Conservation (phyloP, 2,329 filamentous ascomycete genomes). For the Beauveria sp. region DNA sequence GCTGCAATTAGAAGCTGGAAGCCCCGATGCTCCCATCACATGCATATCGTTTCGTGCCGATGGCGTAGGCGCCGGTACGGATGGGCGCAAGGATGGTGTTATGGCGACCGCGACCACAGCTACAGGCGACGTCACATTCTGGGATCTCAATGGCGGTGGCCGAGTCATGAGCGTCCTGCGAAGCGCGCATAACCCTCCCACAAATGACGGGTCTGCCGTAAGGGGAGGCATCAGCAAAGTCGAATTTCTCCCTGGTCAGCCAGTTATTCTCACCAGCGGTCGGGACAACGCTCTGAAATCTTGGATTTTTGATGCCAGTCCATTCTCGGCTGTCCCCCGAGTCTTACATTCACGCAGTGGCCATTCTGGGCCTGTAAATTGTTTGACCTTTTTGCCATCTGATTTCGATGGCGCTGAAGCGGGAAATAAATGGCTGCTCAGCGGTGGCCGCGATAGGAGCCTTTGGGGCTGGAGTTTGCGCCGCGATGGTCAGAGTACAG, state of each 20-base stretch:
- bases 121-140: constrained; percentile 86
- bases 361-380: constrained; percentile 79
- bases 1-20: constrained; percentile 60
- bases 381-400: constrained; percentile 75
- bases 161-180: constrained; percentile 80
- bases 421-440: constrained; percentile 88
- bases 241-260: constrained; percentile 84
- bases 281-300: constrained; percentile 90
- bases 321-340: constrained; percentile 79
- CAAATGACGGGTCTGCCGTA: constrained; percentile 43
- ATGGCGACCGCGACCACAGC: constrained; percentile 82
- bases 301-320: constrained; percentile 92
- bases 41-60: constrained; percentile 89
- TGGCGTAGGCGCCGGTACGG: constrained; percentile 76
- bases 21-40: constrained; percentile 59
- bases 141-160: constrained; percentile 88
- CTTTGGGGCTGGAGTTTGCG: constrained; percentile 96
- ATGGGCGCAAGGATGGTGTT: constrained; percentile 77
- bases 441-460: constrained; percentile 80
- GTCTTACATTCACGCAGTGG: constrained; percentile 81
- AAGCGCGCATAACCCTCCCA: constrained; percentile 77
- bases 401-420: constrained; percentile 85
- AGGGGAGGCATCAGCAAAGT: constrained; percentile 76
- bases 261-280: constrained; percentile 82
- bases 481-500: constrained; percentile 86